Conservation (phyloP, 1,284 basidiomycete species). For the Moesziomyces parantarcticus region DNA sequence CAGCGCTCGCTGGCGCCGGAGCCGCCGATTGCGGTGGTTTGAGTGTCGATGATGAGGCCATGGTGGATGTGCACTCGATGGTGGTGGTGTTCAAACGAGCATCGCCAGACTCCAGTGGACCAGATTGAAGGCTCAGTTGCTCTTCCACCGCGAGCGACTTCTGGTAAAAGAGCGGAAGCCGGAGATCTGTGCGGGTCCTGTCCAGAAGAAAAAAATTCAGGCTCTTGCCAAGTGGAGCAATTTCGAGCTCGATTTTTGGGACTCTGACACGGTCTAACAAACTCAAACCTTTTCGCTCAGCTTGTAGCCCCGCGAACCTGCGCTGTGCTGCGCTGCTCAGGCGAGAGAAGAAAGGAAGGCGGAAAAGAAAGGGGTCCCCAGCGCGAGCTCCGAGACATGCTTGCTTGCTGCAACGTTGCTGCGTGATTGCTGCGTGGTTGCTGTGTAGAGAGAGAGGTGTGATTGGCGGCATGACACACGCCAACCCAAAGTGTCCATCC, state of each 20-base stretch:
- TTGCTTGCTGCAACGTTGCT: too few species aligned
- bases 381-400: too few species aligned
- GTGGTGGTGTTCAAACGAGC: not conserved
- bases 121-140: not conserved
- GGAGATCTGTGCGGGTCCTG: slow-evolving; percentile 5
- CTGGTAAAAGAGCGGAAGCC: slow-evolving; percentile 12
- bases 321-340: not conserved
- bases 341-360: slow-evolving; percentile 1
- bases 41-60: slow-evolving; percentile 19
- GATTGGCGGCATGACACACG: too few species aligned
- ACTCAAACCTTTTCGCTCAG: too few species aligned
- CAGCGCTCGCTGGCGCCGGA: slow-evolving; percentile 16
- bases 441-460: too few species aligned
- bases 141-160: too few species aligned
- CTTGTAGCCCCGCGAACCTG: too few species aligned
- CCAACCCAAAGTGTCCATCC: not conserved
- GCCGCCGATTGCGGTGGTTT: slow-evolving; percentile 1
- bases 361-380: not conserved
- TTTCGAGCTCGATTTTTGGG: not conserved
- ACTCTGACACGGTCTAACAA: not conserved
- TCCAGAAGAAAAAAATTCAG: slow-evolving; percentile 13
- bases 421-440: too few species aligned
- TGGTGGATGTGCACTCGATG: slow-evolving; percentile 2
- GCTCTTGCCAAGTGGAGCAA: slow-evolving; percentile 16
- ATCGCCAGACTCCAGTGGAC: too few species aligned